Percentiles rank a stretch among this genome's conserved stretches.
These are phyloP conservation scores for Oryza nivara DNA, from an alignment of 176 grass and related monocot genomes.

Conservation along the genomic window DNA sequence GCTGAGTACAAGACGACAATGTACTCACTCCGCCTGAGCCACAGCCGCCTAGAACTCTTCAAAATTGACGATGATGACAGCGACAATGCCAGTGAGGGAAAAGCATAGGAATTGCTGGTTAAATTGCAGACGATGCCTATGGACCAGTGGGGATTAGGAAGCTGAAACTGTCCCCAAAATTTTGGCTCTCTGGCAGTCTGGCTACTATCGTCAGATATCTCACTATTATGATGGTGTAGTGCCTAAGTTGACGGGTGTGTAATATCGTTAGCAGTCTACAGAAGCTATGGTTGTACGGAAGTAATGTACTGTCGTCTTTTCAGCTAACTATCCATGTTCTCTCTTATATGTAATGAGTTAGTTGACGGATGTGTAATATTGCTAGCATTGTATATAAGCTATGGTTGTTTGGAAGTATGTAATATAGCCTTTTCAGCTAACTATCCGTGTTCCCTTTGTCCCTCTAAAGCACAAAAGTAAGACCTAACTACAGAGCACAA, in stretches of 20 bases:
- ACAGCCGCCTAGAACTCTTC: slow-evolving; percentile 84
- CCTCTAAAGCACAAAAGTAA: slow-evolving; percentile 28
- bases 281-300: slow-evolving; percentile 25
- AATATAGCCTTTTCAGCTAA: slow-evolving; percentile 37
- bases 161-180: slow-evolving; percentile 55
- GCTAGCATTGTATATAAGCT: slow-evolving; percentile 46
- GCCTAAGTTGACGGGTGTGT: slow-evolving; percentile 14
- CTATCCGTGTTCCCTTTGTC: not conserved
- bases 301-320: slow-evolving; percentile 43
- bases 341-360: not conserved
- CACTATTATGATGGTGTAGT: slow-evolving; percentile 32
- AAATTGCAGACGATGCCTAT: slow-evolving; percentile 16
- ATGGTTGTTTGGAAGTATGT: slow-evolving; percentile 39
- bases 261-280: slow-evolving; percentile 51
- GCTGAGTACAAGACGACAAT: slow-evolving; percentile 93
- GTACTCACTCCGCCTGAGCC: slow-evolving; percentile 89
- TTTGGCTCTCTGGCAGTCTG: slow-evolving; percentile 50
- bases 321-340: slow-evolving; percentile 22
- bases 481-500: slow-evolving; percentile 26
- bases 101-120: slow-evolving; percentile 37
- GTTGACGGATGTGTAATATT: slow-evolving; percentile 34
- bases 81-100: slow-evolving; percentile 19
- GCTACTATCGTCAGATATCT: slow-evolving; percentile 31
- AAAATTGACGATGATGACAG: slow-evolving; percentile 25
- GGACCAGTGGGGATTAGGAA: slow-evolving; percentile 37